These are phyloP conservation scores for Byssothecium circinans DNA, from an alignment of 2,329 filamentous ascomycete genomes.

Conservation along the genomic window DNA sequence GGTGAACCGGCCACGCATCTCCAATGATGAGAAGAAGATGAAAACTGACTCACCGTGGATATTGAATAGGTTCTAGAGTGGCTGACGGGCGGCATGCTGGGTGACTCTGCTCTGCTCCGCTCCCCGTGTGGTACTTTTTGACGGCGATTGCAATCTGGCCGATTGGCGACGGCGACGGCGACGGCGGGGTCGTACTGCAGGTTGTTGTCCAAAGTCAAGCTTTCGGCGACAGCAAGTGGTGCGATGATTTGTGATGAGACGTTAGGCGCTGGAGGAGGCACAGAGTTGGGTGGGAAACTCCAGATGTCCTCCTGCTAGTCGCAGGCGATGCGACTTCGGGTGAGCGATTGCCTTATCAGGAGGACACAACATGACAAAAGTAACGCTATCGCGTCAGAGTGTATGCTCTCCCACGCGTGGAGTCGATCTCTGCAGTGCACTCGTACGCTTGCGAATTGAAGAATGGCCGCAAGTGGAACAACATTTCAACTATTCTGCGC, in stretches of 20 bases:
- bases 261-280: too few species aligned
- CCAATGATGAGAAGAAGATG: background rate
- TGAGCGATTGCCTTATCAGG: background rate
- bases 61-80: slow-evolving; percentile 38
- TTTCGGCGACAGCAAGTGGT: too few species aligned
- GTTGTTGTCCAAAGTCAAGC: too few species aligned
- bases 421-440: background rate
- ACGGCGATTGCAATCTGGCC: background rate
- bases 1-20: background rate
- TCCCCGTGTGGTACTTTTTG: too few species aligned
- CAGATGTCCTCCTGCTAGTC: too few species aligned
- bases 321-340: too few species aligned
- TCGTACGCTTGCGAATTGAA: background rate
- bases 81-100: slow-evolving; percentile 27
- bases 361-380: background rate
- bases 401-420: too few species aligned
- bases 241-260: too few species aligned
- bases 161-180: background rate
- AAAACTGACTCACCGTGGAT: slow-evolving; percentile 35
- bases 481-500: background rate
- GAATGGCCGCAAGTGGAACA: background rate
- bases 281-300: too few species aligned
- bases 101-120: too few species aligned
- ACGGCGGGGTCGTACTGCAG: background rate
- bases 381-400: background rate